A percentile compares a stretch with the other conserved stretches of the same genome.
phyloP scores from a whole-genome alignment of 306 rosid species.

The Lagenaria siceraria region DNA sequence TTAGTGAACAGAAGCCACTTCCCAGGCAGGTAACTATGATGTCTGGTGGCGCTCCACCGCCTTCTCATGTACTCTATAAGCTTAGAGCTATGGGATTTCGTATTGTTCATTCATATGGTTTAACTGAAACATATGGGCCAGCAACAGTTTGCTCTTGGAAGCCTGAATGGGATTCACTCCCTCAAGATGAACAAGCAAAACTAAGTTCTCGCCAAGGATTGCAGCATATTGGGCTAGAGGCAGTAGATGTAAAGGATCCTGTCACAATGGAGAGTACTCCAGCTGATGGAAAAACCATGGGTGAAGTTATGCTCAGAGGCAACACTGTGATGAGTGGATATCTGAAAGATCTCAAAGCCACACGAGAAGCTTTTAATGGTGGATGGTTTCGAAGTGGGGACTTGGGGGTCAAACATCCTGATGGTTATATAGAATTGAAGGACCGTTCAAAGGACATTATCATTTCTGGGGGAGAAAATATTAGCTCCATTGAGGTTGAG shows the following conservation, averaged over 20 bases:
- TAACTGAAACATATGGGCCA: conserved; percentile 89
- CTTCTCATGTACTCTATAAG: conserved; percentile 40
- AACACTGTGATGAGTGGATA: conserved; percentile 85
- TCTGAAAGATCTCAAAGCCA: conserved; percentile 48
- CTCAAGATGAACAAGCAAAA: conserved; percentile 46
- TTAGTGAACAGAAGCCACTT: conserved; percentile 36
- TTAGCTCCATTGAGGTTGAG: conserved; percentile 82
- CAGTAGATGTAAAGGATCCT: conserved; percentile 57
- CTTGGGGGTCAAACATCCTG: conserved; percentile 67
- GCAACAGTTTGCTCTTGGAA: conserved; percentile 58
- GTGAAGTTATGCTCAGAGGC: conserved; percentile 86
- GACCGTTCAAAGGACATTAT: conserved; percentile 82
- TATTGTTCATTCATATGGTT: conserved; percentile 57
- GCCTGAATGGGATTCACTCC: conserved; percentile 66
- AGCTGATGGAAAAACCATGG: conserved; percentile 60
- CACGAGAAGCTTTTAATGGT: conserved; percentile 52
- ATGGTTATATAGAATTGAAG: conserved; percentile 71
- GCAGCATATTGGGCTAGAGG: conserved; percentile 61
- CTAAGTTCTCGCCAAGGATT: conserved; percentile 71
- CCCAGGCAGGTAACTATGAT: conserved; percentile 39
- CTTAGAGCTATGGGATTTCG: conserved; percentile 59
- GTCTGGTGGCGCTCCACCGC: conserved; percentile 83
- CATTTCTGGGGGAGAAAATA: conserved; percentile 85
- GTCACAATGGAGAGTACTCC: conserved; percentile 71
- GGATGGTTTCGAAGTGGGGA: conserved; percentile 85